phyloP scores from a whole-genome alignment of 768 basidiomycete species.

The Termitomyces titanicus region DNA sequence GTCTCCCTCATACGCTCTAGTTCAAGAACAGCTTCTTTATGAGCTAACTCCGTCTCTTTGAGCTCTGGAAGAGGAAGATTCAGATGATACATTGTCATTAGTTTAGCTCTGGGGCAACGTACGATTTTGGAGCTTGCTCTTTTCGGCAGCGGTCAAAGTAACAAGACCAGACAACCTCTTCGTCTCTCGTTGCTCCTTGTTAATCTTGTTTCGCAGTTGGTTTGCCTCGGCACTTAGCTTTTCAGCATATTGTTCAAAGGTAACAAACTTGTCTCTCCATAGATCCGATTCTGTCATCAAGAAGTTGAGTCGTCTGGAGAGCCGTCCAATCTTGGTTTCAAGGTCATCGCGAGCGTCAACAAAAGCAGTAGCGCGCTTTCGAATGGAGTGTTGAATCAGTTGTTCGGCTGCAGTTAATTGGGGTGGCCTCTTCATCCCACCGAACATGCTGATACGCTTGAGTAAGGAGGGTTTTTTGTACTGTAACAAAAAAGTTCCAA shows the following conservation, averaged over 20 bases:
- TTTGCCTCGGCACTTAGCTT: conserved; percentile 83
- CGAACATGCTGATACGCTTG: conserved; percentile 79
- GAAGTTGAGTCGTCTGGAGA: conserved; percentile 84
- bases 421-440: conserved; percentile 64
- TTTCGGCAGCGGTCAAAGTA: conserved; percentile 74
- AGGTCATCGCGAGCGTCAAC: conserved; percentile 92
- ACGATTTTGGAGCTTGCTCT: conserved; percentile 76
- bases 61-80: conserved; percentile 49
- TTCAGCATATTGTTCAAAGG: conserved; percentile 93
- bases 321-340: conserved; percentile 88
- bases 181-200: conserved; percentile 87
- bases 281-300: conserved; percentile 87
- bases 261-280: conserved; percentile 92
- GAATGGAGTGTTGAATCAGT: conserved; percentile 82
- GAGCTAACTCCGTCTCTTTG: conserved; percentile 75
- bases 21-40: conserved; percentile 77
- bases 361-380: conserved; percentile 91
- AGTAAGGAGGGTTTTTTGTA: conserved; percentile 87
- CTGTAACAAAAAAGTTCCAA: conserved; percentile 34
- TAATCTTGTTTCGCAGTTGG: conserved; percentile 83
- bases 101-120: conserved; percentile 29
- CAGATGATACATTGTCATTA: conserved; percentile 3
- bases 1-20: conserved; percentile 77
- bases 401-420: conserved; percentile 79
- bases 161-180: conserved; percentile 79